Conservation (phyloP, 2,329 filamentous ascomycete genomes). For the Ophiostoma populinum region DNA sequence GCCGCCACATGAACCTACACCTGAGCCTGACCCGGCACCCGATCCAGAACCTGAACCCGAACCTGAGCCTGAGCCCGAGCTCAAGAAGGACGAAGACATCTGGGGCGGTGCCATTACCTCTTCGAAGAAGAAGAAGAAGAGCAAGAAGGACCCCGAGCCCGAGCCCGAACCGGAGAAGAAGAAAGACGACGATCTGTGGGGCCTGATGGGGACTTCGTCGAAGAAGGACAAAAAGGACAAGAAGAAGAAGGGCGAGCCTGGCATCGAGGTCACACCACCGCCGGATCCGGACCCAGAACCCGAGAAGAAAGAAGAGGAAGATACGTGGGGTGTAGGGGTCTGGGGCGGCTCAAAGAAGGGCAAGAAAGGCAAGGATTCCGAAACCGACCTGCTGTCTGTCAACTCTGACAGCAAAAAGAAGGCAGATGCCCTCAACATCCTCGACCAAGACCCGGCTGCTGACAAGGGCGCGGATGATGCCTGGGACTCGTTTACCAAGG, state of each 20-base stretch:
- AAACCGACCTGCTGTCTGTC: conserved; percentile 5
- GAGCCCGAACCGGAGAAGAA: conserved; percentile 2
- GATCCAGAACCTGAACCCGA: conserved; percentile 7
- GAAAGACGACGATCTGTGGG: conserved; percentile 1
- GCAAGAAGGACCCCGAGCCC: conserved; percentile 12
- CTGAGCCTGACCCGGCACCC: conserved; percentile 8
- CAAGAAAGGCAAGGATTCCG: conserved; percentile 12
- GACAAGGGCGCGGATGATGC: conserved; percentile 12
- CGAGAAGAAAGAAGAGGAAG: conserved; percentile 9
- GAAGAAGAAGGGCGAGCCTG: conserved; percentile 13
- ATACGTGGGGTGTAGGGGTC: conserved; percentile 3
- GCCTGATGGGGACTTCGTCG: no score
- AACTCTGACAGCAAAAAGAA: conserved; percentile 3
- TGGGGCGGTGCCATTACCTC: conserved; percentile 12
- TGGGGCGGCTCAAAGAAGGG: conserved; percentile 5
- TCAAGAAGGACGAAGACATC: conserved; percentile 9
- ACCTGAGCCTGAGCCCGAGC: conserved; percentile 4
- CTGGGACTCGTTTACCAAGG: no score
- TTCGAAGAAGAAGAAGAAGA: conserved; percentile 11
- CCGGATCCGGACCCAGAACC: conserved; percentile 14
- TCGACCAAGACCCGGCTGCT: not conserved
- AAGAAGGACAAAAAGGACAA: conserved; percentile 20
- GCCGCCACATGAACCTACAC: conserved; percentile 13
- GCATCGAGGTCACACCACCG: not conserved
- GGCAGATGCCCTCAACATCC: not conserved